Percentiles rank a stretch among this genome's conserved stretches.
These are phyloP conservation scores for Epichloe baconii DNA, from an alignment of 2,329 filamentous ascomycete genomes.

Conservation along the genomic window DNA sequence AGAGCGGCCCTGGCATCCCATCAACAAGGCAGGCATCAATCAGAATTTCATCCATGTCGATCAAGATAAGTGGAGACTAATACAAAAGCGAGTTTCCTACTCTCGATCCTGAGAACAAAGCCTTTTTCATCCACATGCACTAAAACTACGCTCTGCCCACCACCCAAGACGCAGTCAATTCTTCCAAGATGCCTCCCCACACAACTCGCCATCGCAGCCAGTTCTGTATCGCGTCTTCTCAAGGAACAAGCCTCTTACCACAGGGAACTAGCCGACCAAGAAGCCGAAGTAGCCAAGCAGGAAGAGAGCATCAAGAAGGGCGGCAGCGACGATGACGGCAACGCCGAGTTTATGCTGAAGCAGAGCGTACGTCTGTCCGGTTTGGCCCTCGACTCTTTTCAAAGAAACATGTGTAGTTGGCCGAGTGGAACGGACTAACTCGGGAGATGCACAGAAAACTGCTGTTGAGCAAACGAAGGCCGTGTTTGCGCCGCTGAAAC, in stretches of 20 bases:
- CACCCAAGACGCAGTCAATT: not conserved
- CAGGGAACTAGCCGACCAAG: conserved; percentile 67
- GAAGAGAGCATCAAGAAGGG: conserved; percentile 42
- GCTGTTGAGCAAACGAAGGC: conserved; percentile 80
- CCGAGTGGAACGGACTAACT: not conserved
- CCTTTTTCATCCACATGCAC: too few species aligned
- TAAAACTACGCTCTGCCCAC: too few species aligned
- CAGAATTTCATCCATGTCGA: not conserved
- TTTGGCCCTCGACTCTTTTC: not conserved
- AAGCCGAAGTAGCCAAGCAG: conserved; percentile 56
- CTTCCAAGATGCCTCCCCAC: conserved; percentile 57
- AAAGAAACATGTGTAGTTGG: not conserved
- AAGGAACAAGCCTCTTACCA: conserved; percentile 90
- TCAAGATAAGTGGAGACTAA: not conserved
- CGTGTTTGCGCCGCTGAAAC: conserved; percentile 59
- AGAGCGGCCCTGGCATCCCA: not conserved
- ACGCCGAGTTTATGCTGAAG: conserved; percentile 65
- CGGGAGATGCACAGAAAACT: conserved; percentile 42
- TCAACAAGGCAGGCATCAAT: conserved; percentile 13
- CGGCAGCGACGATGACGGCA: conserved; percentile 48
- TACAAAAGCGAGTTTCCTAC: not conserved
- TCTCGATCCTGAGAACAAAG: too few species aligned
- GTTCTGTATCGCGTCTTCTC: conserved; percentile 67
- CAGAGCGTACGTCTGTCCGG: conserved; percentile 56
- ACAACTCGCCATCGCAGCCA: conserved; percentile 65